Evolutionary conservation across 1,284 basidiomycete genomes (phyloP), one percentile per base, ranked within the genome.

Genomic region (Kwoniella shivajii): DNA sequence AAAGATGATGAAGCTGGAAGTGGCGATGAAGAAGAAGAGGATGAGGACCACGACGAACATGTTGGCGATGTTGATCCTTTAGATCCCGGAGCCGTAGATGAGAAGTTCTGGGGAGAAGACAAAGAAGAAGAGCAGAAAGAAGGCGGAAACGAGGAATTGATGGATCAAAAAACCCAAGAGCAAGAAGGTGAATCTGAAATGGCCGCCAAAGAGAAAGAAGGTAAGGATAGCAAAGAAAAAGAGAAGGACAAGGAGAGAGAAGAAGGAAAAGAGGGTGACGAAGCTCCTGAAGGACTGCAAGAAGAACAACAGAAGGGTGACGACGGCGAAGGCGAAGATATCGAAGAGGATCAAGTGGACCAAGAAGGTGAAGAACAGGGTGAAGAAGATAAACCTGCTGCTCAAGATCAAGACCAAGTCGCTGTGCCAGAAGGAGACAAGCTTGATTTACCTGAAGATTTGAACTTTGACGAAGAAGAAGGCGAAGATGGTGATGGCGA

Each of bases 21-120:
- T 20, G 81, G 81, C 16, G 82, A 82, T 14, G 81, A 82, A 2
- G 80, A 82, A 1, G 81, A 82, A 1, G 85, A 86, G 3, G 84
- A 83, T 22, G 81, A 73, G 26, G 74, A 82, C 3, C 85, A 87
- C 38, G 92, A 97, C 42, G 94, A 98, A 64, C 86, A 88, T 56
- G 77, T 95, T 26, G 92, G 87, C 27, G 84, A 94, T 59, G 81
- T 97, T 39, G 92, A 96, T 76, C 85, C 86, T 1, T 81, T 85
- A n/a, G 93, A 97, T 76, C 89, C 91, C 7, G 83, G 86, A 26
- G 87, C 88, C 0, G 85, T 97, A 10, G 95, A 99, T 71, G 95
- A 99, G 79, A 98, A 98, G 79, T 82, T 99, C 65, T 98, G 96
- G 95, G 92, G 88, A 33, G 89, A 93, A 62, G 88, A 80, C 27